Base-by-base conservation (phyloP, 2,329 filamentous ascomycete genomes). In the Beauveria caledonica region DNA sequence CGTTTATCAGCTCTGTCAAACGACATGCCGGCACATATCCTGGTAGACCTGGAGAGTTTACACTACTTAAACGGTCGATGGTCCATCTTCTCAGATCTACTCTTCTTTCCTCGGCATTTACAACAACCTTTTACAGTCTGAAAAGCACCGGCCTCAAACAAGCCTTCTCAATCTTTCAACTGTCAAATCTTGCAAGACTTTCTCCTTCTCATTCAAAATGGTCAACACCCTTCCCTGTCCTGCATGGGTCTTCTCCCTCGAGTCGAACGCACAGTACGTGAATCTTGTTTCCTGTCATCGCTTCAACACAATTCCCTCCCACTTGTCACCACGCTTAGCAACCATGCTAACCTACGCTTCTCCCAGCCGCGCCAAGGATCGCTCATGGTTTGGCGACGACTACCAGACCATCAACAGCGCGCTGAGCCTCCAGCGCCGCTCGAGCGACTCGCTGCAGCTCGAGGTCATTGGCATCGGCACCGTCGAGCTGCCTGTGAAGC, bases 221-320 rank as follows among this genome's bases (percentile, higher is more conserved):
- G 44, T 13, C 9, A 56, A 23, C 23, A 46, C 53, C 36, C 40
- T 46, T 19, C 40, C 42, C 11, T 56, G 42, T 17, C 40, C 53
- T 23, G 40, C 42, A 25, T 39, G 53, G 53, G 19, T 48, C 42
- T 48, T 29, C 23, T 62, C 61, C n/a, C 33, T 39, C 33, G 48
- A 54, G 29, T 60, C 61, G 29, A 60, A 62, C 60, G 58, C 60
- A 21, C 61, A 62, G 61, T 62, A 53, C n/a, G 61, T 56, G 10
- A 8, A 25, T 17, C 8, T n/a, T 13, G n/a, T 15, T 11, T 13
- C 29, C 25, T 27, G 3, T 23, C 19, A 39, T 9, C 21, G 3
- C n/a, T 5, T 40, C 40, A 15, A 15, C 19, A 13, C n/a, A 39
- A 39, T 15, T 27, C 7, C 13, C 11, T 48, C 3, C 19, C 44